Evolutionary conservation across 441 rosid species (phyloP).

Genomic region (Kokia cookei): DNA sequence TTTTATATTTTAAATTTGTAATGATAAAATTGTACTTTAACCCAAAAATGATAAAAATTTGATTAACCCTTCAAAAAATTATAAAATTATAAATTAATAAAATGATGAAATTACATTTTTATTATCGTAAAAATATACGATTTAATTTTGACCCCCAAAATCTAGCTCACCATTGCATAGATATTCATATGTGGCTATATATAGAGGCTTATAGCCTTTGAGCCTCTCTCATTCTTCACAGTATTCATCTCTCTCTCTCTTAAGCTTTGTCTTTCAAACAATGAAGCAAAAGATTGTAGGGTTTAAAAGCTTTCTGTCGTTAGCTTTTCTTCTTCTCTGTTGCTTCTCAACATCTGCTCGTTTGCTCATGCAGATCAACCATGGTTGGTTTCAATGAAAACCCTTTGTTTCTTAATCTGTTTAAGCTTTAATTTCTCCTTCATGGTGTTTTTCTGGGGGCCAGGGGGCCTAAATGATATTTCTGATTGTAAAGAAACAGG

Average conservation of each 20-base stretch:
- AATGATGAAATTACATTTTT: too few species aligned
- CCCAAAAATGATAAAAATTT: too few species aligned
- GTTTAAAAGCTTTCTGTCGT: slow-evolving; percentile 5
- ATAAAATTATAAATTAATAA: too few species aligned
- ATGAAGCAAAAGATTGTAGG: slow-evolving; percentile 15
- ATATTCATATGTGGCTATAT: too few species aligned
- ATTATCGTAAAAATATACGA: too few species aligned
- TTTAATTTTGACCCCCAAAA: too few species aligned
- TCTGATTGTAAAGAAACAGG: slow-evolving; percentile 4
- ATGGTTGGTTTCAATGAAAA: slow-evolving; percentile 5
- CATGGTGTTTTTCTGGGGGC: neutral
- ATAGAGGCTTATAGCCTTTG: too few species aligned
- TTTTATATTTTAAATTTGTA: too few species aligned
- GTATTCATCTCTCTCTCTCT: neutral
- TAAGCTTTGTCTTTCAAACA: neutral
- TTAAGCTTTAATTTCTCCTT: neutral
- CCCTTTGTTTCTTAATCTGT: too few species aligned
- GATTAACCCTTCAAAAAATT: too few species aligned
- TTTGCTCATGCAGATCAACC: slow-evolving; percentile 3
- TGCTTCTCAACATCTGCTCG: slow-evolving; percentile 25
- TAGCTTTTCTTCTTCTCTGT: slow-evolving; percentile 3
- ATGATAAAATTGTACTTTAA: too few species aligned
- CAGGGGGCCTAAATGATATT: neutral
- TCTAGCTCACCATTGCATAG: too few species aligned
- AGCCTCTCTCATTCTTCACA: neutral